Conservation (phyloP, 2,329 filamentous ascomycete species). For the Cladorrhinum sp. region DNA sequence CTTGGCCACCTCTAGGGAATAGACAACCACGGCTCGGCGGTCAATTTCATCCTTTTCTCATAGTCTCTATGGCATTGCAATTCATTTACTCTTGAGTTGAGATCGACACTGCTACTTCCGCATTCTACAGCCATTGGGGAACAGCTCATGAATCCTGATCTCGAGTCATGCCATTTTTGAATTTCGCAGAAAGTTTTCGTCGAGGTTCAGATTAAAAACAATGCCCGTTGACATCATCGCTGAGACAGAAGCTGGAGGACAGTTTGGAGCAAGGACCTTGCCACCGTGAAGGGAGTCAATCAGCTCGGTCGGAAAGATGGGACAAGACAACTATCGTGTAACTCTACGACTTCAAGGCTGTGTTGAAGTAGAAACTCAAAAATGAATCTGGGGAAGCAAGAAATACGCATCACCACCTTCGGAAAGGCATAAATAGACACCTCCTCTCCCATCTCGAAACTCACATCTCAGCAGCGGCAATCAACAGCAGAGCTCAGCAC, state of each 20-base stretch:
- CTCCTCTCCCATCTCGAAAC: not conserved
- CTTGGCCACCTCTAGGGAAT: not conserved
- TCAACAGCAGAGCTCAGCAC: not conserved
- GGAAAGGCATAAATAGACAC: constrained; percentile 5
- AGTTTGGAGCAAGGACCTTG: constrained; percentile 11
- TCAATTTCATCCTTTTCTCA: not conserved
- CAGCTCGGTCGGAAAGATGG: not conserved
- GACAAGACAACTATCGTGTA: not conserved
- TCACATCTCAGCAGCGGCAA: constrained; percentile 5
- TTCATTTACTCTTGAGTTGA: not conserved
- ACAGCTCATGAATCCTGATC: not conserved
- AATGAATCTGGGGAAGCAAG: not conserved
- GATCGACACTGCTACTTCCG: constrained; percentile 5
- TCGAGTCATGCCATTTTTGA: not conserved
- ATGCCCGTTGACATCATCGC: constrained; percentile 9
- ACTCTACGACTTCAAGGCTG: not conserved
- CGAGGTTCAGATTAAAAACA: not conserved
- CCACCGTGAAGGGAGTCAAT: not conserved
- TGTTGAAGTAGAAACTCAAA: not conserved
- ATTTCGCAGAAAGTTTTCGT: not conserved
- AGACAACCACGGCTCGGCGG: not conserved
- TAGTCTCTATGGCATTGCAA: not conserved
- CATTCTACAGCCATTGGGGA: not conserved
- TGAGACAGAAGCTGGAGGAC: not conserved
- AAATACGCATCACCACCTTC: not conserved